Evolutionary conservation across 768 basidiomycete genomes (phyloP), one percentile per base, ranked within the genome.

Genomic region (Chalciporus piperatus): DNA sequence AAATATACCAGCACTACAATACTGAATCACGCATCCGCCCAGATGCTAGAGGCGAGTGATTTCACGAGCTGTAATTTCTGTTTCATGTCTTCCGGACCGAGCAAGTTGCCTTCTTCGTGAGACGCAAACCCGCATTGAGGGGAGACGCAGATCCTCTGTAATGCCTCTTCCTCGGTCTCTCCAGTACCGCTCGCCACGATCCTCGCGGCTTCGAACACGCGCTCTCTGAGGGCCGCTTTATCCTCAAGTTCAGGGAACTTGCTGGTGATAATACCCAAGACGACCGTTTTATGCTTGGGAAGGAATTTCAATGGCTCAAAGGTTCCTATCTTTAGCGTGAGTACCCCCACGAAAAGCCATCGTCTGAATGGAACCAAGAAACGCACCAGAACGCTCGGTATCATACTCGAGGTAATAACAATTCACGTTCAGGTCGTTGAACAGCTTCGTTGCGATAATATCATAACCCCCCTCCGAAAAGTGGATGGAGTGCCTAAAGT

Each of bases 41-140:
- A 76, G 56, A 76, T 66, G 41, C 65, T 63, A 35, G 54, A 50
- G 14, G 75, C 74, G 14, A 70, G 65, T 17, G 70, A 63, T 27
- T 64, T 64, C 38, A 73, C 68, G 27, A 75, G 64, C 33, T 47
- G 45, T 32, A 66, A 23, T 43, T 65, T 65, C 19, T 47, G 55
- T 43, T 61, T 62, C 60, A 76, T 71, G 43, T 76, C 74, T 3
- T 68, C 67, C n/a, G 62, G 59, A 6, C 47, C 51, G 16, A 79
- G 67, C 30, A 59, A 52, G 56, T 79, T 80, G 0, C 78, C 76
- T 37, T 77, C 76, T 2, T 70, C 60, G 51, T 76, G 76, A 4
- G 70, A 72, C 13, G 77, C 76, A 54, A 79, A 80, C 12, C 79
- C 79, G 46, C 79, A 80, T 61, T 80, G 78, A 1, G 78, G 75